These are phyloP conservation scores for Anaeramoeba ignava DNA, from an alignment of 78 protist genomes.

Conservation along the genomic window DNA sequence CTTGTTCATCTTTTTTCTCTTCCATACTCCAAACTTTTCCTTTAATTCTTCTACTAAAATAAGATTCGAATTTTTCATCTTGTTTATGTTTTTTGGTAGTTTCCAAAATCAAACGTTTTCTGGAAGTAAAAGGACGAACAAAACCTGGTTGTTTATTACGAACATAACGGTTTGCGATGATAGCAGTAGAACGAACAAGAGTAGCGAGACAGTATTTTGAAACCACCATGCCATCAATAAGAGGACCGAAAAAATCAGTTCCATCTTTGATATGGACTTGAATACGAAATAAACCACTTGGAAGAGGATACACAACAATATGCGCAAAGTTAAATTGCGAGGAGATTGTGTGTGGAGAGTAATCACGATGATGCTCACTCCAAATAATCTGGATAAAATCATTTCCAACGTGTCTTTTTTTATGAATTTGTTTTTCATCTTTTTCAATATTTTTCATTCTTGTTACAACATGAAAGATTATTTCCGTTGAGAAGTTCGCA, in stretches of 20 bases:
- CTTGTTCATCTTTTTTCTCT: too few species aligned
- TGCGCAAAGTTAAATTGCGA: slow-evolving; percentile 67
- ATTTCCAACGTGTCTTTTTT: slow-evolving; percentile 83
- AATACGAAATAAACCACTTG: too few species aligned
- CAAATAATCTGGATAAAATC: slow-evolving; percentile 78
- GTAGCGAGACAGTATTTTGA: slow-evolving; percentile 38
- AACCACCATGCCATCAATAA: slow-evolving; percentile 59
- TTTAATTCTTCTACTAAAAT: too few species aligned
- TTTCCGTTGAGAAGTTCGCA: slow-evolving; percentile 51
- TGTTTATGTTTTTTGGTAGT: too few species aligned
- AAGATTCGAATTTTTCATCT: too few species aligned
- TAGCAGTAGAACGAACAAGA: slow-evolving; percentile 72
- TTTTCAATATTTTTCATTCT: too few species aligned
- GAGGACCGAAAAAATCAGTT: slow-evolving; percentile 87
- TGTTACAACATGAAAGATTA: slow-evolving; percentile 70
- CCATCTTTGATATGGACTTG: too few species aligned
- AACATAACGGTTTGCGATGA: slow-evolving; percentile 58
- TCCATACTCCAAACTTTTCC: too few species aligned
- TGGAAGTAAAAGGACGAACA: background rate
- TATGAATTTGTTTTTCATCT: too few species aligned
- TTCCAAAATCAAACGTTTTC: too few species aligned
- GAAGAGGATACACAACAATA: slow-evolving; percentile 66
- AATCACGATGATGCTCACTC: slow-evolving; percentile 60
- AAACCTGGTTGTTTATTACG: background rate
- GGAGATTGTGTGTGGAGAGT: slow-evolving; percentile 49